Percentiles rank a stretch among this genome's conserved stretches.
These are phyloP conservation scores for Myxozyma vanderwaltii DNA, from an alignment of 805 yeast genomes.

Conservation along the genomic window DNA sequence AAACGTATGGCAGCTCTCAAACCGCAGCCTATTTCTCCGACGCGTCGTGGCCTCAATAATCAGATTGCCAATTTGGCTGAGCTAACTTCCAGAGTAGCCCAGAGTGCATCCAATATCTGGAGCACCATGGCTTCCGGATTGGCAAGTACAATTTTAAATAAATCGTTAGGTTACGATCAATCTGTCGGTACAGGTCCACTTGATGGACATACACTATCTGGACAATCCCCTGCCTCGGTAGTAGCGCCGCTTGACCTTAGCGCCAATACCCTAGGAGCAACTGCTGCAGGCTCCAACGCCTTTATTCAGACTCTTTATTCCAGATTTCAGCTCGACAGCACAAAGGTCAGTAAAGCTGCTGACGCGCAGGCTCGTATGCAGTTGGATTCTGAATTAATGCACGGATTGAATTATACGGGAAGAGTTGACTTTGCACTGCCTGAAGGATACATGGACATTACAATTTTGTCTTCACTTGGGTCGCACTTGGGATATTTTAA, in stretches of 20 bases:
- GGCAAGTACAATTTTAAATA: slow-evolving; percentile 30
- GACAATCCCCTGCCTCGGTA: neutral
- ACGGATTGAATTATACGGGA: slow-evolving; percentile 65
- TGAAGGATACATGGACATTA: slow-evolving; percentile 76
- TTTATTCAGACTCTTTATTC: slow-evolving; percentile 30
- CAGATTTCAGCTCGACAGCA: slow-evolving; percentile 24
- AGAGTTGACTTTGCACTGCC: slow-evolving; percentile 81
- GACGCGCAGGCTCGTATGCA: slow-evolving; percentile 20
- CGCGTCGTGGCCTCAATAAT: slow-evolving; percentile 45
- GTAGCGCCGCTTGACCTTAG: neutral
- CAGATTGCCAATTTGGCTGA: slow-evolving; percentile 50
- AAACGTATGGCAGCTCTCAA: slow-evolving; percentile 50
- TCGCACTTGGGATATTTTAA: slow-evolving; percentile 90
- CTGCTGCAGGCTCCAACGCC: neutral
- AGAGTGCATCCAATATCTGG: slow-evolving; percentile 34
- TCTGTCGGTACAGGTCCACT: neutral
- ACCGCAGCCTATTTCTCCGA: slow-evolving; percentile 63
- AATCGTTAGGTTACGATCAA: slow-evolving; percentile 32
- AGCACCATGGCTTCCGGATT: slow-evolving; percentile 33
- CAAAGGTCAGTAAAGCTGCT: slow-evolving; percentile 21
- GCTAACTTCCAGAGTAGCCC: slow-evolving; percentile 37
- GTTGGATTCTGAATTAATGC: slow-evolving; percentile 43
- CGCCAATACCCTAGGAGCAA: neutral
- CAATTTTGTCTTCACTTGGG: slow-evolving; percentile 74
- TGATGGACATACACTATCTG: neutral